Base-by-base conservation (phyloP, 441 rosid species). In the Arabidopsis hybrid region DNA sequence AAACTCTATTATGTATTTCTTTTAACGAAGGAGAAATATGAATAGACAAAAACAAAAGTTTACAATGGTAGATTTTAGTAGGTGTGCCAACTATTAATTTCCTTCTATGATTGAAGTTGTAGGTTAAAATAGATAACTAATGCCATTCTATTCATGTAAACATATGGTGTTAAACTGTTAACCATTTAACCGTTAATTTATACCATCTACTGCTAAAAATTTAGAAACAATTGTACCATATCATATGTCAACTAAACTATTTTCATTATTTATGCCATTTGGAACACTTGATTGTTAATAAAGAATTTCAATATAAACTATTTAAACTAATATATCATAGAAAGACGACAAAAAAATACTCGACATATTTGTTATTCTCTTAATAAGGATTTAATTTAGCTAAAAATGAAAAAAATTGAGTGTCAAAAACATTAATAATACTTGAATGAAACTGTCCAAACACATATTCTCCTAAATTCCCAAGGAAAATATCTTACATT, bases 31-130 rank as follows among this genome's bases (percentile, higher is more conserved):
- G 1, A 10, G 8, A 38, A 38, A 14, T 49, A 71, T 45, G 17
- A 7, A 7, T 6, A 45, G 18, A 14, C 18, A 45, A n/a, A 45
- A 45, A 13, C 17, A n/a, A 45, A n/a, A 45, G 14, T 4, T 43
- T 43, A 43, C 5, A 10, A 10, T 40, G 49, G 35, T 29, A 16
- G 42, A 60, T 71, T 71, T 26, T n/a, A 50, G 35, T 69, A 71
- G 52, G 18, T 60, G 67, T 61, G 34, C 43, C 34, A 18, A 39
- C 36, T 40, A 39, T 26, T 13, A 31, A 45, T 34, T 57, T 35
- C 50, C 0, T 42, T 32, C 8, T 62, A 10, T 16, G 5, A 35
- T 14, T 57, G 60, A 9, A 35, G 36, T 57, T 16, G 62, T 59
- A 57, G 6, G 42, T 35, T 57, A 57, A n/a, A 31, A 42, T 12